Percentiles rank a stretch among this genome's conserved stretches.
Evolutionary conservation across 148 eudicot genomes (phyloP).

Genomic region (Amaranthus cruentus): DNA sequence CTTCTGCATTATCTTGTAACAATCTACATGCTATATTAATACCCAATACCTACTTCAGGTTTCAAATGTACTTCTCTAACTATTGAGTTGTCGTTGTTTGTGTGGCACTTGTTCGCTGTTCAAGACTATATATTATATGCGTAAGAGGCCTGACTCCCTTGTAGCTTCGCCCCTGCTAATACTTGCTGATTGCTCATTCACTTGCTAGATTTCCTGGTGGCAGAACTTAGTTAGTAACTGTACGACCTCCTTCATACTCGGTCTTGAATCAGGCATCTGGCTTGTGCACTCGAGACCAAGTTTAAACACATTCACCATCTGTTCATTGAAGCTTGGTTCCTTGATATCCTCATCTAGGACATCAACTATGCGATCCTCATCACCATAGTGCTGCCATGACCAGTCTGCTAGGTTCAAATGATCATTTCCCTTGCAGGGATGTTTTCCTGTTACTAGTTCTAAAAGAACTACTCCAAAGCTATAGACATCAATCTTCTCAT

Average conservation of each 20-base stretch:
- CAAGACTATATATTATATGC: too few species aligned
- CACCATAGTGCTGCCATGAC: conserved; percentile 54
- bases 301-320: conserved; percentile 44
- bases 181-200: too few species aligned
- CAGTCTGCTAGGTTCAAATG: conserved; percentile 53
- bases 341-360: conserved; percentile 39
- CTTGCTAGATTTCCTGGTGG: neutral
- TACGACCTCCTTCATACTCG: conserved; percentile 57
- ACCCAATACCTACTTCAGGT: too few species aligned
- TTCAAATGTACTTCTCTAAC: too few species aligned
- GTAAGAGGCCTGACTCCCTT: too few species aligned
- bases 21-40: too few species aligned
- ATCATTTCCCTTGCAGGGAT: neutral
- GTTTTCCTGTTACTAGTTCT: neutral
- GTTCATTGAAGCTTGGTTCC: conserved; percentile 33
- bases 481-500: conserved; percentile 1
- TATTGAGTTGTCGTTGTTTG: too few species aligned
- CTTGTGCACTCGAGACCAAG: conserved; percentile 54
- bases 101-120: too few species aligned
- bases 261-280: conserved; percentile 40
- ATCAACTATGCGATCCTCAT: conserved; percentile 34
- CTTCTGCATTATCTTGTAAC: too few species aligned
- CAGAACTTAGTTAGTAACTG: conserved; percentile 37
- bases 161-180: too few species aligned
- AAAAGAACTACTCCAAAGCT: neutral